Percentiles rank a stretch among this genome's conserved stretches.
These are phyloP conservation scores for Xylariaceae sp. DNA, from an alignment of 2,329 filamentous ascomycete species.

Conservation along the genomic window DNA sequence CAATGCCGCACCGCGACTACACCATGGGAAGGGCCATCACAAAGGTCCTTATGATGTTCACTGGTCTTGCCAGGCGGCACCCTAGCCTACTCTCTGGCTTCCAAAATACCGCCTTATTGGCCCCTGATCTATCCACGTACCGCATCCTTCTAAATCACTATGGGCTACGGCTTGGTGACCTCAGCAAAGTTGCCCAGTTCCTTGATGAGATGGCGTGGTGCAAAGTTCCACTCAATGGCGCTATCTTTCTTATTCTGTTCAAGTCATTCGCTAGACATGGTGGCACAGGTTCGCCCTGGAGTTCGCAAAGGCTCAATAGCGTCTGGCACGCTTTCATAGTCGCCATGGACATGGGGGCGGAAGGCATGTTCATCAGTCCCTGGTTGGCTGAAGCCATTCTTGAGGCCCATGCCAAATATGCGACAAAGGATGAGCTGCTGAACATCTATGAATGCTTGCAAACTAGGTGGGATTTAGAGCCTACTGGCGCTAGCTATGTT, in stretches of 20 bases:
- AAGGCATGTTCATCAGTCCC: slow-evolving; percentile 48
- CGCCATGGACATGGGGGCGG: slow-evolving; percentile 44
- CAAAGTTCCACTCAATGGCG: slow-evolving; percentile 63
- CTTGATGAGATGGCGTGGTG: slow-evolving; percentile 75
- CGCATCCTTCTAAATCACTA: slow-evolving; percentile 73
- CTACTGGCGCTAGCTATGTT: slow-evolving; percentile 42
- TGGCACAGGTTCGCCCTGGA: slow-evolving; percentile 66
- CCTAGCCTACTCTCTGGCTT: slow-evolving; percentile 47
- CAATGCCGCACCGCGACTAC: slow-evolving; percentile 43
- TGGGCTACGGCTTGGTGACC: slow-evolving; percentile 61
- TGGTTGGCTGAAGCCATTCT: slow-evolving; percentile 60
- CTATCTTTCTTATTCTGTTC: slow-evolving; percentile 75
- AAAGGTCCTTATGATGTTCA: slow-evolving; percentile 53
- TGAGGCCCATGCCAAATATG: slow-evolving; percentile 58
- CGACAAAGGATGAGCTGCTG: slow-evolving; percentile 46
- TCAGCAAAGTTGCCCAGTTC: slow-evolving; percentile 64
- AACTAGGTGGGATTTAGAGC: slow-evolving; percentile 42
- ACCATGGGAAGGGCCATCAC: slow-evolving; percentile 46
- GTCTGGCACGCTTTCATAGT: slow-evolving; percentile 62
- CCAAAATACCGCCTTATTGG: slow-evolving; percentile 61
- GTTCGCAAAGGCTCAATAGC: slow-evolving; percentile 57
- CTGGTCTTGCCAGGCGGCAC: slow-evolving; percentile 48
- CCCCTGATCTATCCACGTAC: slow-evolving; percentile 74
- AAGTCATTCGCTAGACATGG: slow-evolving; percentile 76
- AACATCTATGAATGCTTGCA: slow-evolving; percentile 49